Evolutionary conservation across 768 basidiomycete species (phyloP), one percentile per base, ranked within the genome.

Genomic region (Tricholomella constricta): DNA sequence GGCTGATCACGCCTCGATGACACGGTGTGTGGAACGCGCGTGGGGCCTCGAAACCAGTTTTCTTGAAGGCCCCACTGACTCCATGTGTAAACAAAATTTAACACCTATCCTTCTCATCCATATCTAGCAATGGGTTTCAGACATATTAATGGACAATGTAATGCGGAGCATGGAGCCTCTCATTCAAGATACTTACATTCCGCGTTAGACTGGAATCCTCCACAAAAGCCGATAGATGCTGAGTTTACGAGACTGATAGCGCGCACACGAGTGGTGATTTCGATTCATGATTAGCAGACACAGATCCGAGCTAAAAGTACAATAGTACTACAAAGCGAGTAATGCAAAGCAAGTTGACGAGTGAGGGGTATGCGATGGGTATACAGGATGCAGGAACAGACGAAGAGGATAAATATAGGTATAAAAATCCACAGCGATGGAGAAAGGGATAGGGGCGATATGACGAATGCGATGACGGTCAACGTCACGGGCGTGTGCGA

Each of bases 371-470:
- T 63, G 51, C 36, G 56, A 46, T 46, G 51, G 50, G 36, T 51
- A 47, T 52, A 51, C 9, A 27, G 35, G 26, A 47, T 54, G 48
- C 52, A 27, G 31, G 46, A 29, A 29, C 31, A 45, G 52, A n/a
- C 48, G 53, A 62, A 60, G 31, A 37, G 14, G 48, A 58, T 62
- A 58, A 57, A 45, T 44, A 57, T 55, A 57, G 23, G 12, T 25
- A 23, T 8, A 27, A 48, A 17, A 45, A 27, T 11, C 22, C 37
- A 35, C 22, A 32, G 36, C 4, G 25, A 41, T 41, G 48, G 27
- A 47, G 40, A 55, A 52, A 35, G 22, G 36, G 22, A 31, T 56
- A 47, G 40, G 45, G 27, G 22, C n/a, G 44, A 22, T 20, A 22
- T 47, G 43, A 27, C 36, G 36, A 14, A 58, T 54, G 60, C 37